phyloP scores from a whole-genome alignment of 2,329 filamentous ascomycete species.

The Colletotrichum musae region DNA sequence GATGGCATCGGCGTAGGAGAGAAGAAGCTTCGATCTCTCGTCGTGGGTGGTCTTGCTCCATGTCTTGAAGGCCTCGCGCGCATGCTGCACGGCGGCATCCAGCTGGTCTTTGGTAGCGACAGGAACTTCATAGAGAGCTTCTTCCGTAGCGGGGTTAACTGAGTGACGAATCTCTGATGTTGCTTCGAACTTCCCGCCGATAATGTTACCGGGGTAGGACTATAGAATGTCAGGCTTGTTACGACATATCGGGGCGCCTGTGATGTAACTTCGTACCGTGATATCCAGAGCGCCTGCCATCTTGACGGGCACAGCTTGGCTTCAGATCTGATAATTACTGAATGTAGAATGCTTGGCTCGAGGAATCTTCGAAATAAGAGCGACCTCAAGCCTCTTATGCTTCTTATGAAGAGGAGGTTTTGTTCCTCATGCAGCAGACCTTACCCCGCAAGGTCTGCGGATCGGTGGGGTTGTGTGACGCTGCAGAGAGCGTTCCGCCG shows the following conservation, averaged over 20 bases:
- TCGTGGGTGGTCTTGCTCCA: constrained; percentile 49
- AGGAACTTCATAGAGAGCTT: constrained; percentile 50
- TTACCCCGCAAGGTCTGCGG: neutral
- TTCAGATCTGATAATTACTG: neutral
- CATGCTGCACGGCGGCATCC: constrained; percentile 48
- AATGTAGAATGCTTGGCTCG: no score
- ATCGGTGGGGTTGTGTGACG: neutral
- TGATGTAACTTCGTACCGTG: neutral
- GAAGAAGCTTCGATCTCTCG: constrained; percentile 45
- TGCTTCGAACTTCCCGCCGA: constrained; percentile 41
- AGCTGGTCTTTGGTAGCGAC: constrained; percentile 48
- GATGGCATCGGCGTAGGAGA: constrained; percentile 46
- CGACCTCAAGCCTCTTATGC: no score
- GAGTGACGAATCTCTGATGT: constrained; percentile 45
- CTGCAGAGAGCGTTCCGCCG: neutral
- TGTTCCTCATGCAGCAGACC: neutral
- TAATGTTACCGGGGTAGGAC: constrained; percentile 43
- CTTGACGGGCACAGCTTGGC: neutral
- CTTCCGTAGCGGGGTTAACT: constrained; percentile 50
- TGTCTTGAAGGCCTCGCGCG: constrained; percentile 46
- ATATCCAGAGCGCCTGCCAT: constrained; percentile 12
- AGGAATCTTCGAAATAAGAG: no score
- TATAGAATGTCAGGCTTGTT: neutral
- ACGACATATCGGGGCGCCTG: fast-evolving
- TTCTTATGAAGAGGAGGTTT: neutral